Evolutionary conservation across 306 rosid genomes (phyloP).

Genomic region (Luffa aegyptiaca): DNA sequence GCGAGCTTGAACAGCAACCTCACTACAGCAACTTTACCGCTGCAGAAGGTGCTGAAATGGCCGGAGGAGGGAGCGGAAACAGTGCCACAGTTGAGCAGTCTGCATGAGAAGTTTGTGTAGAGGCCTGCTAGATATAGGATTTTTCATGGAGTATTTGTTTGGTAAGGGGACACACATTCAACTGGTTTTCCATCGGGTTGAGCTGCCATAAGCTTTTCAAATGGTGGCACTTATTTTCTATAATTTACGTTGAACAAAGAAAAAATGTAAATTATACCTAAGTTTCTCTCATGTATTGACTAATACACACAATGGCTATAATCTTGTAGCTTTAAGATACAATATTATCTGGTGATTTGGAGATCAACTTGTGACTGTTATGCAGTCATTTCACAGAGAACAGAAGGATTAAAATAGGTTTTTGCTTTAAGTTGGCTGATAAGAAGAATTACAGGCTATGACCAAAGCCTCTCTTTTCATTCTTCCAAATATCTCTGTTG

Average conservation of each 20-base stretch:
- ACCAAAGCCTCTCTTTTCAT: neutral
- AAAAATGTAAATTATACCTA: constrained; percentile 9
- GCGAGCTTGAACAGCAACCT: constrained; percentile 22
- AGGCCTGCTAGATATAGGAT: constrained; percentile 15
- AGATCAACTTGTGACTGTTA: neutral
- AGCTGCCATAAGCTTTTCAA: constrained; percentile 31
- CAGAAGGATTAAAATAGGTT: neutral
- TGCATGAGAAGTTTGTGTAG: constrained; percentile 29
- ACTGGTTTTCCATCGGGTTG: constrained; percentile 16
- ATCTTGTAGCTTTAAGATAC: constrained; percentile 1
- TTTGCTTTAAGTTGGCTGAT: neutral
- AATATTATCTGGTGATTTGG: neutral
- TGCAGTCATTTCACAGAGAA: neutral
- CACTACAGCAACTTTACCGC: neutral
- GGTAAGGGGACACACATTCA: constrained; percentile 6
- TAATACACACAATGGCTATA: neutral
- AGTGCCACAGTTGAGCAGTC: constrained; percentile 32
- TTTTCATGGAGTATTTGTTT: constrained; percentile 2
- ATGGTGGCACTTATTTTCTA: constrained; percentile 25
- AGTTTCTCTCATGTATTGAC: constrained; percentile 7
- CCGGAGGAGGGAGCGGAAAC: constrained; percentile 35
- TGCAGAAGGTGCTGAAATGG: constrained; percentile 30
- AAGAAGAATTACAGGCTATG: neutral
- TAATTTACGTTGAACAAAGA: constrained; percentile 4
- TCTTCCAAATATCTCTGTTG: neutral